Conservation (phyloP, 805 yeast species). For the Yarrowia alimentaria region DNA sequence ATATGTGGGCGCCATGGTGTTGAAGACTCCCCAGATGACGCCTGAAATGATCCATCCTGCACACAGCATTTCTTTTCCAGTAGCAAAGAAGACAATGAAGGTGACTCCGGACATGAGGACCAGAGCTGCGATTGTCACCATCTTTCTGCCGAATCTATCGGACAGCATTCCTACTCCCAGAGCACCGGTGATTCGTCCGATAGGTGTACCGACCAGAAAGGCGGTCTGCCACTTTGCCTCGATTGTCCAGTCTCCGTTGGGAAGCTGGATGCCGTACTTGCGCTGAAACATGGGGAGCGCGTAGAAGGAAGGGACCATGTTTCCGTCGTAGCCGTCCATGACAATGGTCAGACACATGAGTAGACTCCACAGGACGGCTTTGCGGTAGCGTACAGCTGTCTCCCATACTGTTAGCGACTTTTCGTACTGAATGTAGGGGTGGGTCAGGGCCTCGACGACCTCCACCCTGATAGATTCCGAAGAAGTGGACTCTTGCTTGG, state of each 20-base stretch:
- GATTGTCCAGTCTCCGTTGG: slow-evolving; percentile 10
- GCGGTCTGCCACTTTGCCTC: slow-evolving; percentile 37
- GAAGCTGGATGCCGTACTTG: slow-evolving; percentile 42
- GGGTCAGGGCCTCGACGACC: too few species aligned
- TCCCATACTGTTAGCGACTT: neutral
- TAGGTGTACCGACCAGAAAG: slow-evolving; percentile 37
- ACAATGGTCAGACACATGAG: slow-evolving; percentile 46
- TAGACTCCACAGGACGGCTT: slow-evolving; percentile 49
- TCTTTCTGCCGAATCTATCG: slow-evolving; percentile 50
- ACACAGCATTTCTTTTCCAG: slow-evolving; percentile 41
- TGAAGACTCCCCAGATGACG: slow-evolving; percentile 58
- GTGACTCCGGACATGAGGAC: slow-evolving; percentile 36
- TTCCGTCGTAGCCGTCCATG: slow-evolving; percentile 52
- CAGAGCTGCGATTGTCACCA: slow-evolving; percentile 34
- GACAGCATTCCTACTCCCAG: slow-evolving; percentile 47
- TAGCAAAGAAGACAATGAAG: slow-evolving; percentile 44
- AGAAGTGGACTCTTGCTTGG: too few species aligned
- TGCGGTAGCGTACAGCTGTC: slow-evolving; percentile 39
- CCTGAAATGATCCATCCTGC: slow-evolving; percentile 44
- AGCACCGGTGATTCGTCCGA: slow-evolving; percentile 50
- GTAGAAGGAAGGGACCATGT: slow-evolving; percentile 45
- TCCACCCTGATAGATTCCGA: too few species aligned
- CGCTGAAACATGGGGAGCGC: slow-evolving; percentile 47
- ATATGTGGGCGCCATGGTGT: slow-evolving; percentile 51
- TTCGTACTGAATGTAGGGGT: too few species aligned